Percentiles rank a stretch among this genome's conserved stretches.
Evolutionary conservation across 352 stramenopile genomes (phyloP).

Genomic region (Phytophthora pisi): DNA sequence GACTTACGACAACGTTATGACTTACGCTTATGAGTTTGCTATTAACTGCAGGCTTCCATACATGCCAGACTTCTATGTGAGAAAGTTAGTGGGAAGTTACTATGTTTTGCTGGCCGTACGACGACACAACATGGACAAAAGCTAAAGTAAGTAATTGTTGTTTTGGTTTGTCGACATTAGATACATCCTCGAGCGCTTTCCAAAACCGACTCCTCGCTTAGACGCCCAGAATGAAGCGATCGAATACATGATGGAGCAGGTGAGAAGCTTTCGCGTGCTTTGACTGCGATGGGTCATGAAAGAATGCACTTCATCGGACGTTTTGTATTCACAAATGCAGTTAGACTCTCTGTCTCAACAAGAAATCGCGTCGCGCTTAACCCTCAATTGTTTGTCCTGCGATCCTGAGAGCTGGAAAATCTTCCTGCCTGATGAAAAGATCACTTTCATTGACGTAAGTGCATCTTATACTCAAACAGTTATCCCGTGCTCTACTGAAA

Average conservation of each 20-base stretch:
- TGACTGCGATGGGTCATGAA: background rate
- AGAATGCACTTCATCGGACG: background rate
- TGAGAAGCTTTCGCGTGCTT: slow-evolving; percentile 10
- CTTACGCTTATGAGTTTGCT: background rate
- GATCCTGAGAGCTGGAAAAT: slow-evolving; percentile 58
- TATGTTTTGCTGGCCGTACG: background rate
- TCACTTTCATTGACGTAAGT: slow-evolving; percentile 68
- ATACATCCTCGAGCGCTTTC: slow-evolving; percentile 62
- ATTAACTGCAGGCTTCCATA: slow-evolving; percentile 48
- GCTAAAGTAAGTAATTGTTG: background rate
- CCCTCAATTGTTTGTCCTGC: slow-evolving; percentile 58
- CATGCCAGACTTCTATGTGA: slow-evolving; percentile 78
- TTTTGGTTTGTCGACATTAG: slow-evolving; percentile 25
- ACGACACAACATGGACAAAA: background rate
- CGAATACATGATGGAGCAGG: slow-evolving; percentile 76
- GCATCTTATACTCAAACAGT: background rate
- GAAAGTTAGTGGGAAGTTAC: slow-evolving; percentile 42
- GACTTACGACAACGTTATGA: background rate
- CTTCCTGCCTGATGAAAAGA: slow-evolving; percentile 49
- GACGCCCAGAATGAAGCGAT: slow-evolving; percentile 45
- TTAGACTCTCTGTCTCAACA: slow-evolving; percentile 63
- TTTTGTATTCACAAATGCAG: slow-evolving; percentile 23
- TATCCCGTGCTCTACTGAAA: background rate
- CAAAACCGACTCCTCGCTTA: slow-evolving; percentile 36
- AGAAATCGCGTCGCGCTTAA: slow-evolving; percentile 69